Evolutionary conservation across 2,329 filamentous ascomycete species (phyloP), one percentile per base, ranked within the genome.

Genomic region (Trichophyton mentagrophytes): DNA sequence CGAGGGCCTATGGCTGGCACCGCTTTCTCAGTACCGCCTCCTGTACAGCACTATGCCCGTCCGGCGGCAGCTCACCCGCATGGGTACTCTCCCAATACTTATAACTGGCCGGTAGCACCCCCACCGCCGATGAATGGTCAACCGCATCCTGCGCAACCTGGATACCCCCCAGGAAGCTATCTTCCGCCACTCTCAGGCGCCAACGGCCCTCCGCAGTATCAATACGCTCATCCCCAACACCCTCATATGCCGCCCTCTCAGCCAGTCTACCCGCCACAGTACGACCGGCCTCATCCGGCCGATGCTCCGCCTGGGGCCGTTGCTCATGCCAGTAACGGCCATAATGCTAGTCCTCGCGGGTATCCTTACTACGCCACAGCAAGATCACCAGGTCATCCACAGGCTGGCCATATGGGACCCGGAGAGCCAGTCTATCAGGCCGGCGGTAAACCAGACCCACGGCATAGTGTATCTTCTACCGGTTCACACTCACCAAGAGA

Each of bases 1-100:
- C 83, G 90, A 65, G 83, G 87, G 0, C 90, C 83, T 4, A 85
- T 85, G 81, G 74, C 77, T 36, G 78, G 78, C 22, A 82, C 80
- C 15, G 67, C 73, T 9, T 84, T 82, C 69, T 74, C 79, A 5
- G 76, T 80, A 30, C 73, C 78, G 57, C 77, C 79, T 61, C 75
- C 74, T 57, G 77, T 81, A 68, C 71, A 85, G 2, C 82, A 78
- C 65, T 85, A 82, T 58, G 78, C 80, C 8, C 75, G 78, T 65
- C 64, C 71, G 66, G 64, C 71, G 17, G 69, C 71, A 36, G 67
- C 72, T 13, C 74, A 74, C 63, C 74, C 74, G 15, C 73, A 72
- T 7, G 68, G 72, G 27, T 78, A 77, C 61, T 65, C 71, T 0
- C 69, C 74, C 5, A 60, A 64, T 11, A 68, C 71, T 6, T 78